phyloP scores from a whole-genome alignment of 306 rosid genomes.

The Sicyos baderoa region DNA sequence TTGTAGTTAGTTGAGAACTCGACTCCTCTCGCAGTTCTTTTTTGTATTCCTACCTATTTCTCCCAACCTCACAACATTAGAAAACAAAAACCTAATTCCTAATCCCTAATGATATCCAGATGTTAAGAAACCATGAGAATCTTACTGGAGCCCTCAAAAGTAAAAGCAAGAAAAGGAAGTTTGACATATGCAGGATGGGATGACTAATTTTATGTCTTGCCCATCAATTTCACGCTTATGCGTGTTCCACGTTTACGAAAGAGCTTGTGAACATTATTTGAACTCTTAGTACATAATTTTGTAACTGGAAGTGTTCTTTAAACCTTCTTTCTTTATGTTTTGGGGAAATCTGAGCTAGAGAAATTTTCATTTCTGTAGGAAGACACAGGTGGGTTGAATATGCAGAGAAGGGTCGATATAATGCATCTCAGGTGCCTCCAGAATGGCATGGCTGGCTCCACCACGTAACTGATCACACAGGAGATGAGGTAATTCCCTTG shows the following conservation, averaged over 20 bases:
- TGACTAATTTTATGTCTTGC: neutral
- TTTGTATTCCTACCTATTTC: neutral
- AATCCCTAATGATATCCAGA: neutral
- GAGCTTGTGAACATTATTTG: neutral
- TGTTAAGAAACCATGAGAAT: neutral
- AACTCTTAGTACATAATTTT: neutral
- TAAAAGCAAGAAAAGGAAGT: neutral
- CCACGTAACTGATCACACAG: conserved; percentile 81
- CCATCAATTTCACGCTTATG: neutral
- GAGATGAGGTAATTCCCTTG: conserved; percentile 63
- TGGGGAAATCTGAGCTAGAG: neutral
- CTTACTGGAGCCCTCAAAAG: neutral
- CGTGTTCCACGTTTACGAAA: neutral
- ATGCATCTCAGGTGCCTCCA: conserved; percentile 95
- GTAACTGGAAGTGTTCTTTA: neutral
- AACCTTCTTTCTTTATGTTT: neutral
- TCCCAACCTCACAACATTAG: no score
- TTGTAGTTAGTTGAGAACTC: neutral
- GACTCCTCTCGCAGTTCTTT: neutral
- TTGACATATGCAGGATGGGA: neutral
- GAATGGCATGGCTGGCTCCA: conserved; percentile 99
- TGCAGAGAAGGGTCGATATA: conserved; percentile 83
- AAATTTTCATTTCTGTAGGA: conserved; percentile 34
- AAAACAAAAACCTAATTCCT: no score
- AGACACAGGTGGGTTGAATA: conserved; percentile 99